Conservation (phyloP, 257 asterid species). For the Solanum chiquidenum region DNA sequence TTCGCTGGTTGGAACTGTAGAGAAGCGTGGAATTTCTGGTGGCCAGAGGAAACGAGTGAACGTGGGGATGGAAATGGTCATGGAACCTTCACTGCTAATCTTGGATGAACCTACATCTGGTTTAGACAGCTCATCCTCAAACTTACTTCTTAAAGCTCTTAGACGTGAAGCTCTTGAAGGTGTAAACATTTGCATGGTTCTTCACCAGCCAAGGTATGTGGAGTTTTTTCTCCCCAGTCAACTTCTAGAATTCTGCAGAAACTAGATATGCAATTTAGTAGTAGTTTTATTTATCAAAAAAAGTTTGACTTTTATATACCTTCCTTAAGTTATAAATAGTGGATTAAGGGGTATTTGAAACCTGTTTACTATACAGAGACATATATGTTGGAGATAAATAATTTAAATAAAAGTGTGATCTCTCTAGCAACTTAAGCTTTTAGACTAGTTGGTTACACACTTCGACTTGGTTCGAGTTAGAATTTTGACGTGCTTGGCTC, state of each 20-base stretch:
- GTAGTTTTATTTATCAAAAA: background rate
- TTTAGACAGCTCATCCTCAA: conserved; percentile 88
- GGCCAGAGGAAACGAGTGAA: conserved; percentile 96
- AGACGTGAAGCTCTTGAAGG: conserved; percentile 97
- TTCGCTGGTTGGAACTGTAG: conserved; percentile 91
- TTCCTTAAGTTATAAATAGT: background rate
- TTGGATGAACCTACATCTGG: conserved; percentile 98
- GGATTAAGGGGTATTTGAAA: background rate
- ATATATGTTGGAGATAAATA: background rate
- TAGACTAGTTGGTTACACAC: background rate
- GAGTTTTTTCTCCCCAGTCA: background rate
- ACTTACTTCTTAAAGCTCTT: conserved; percentile 85
- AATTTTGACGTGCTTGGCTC: background rate
- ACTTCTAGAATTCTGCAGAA: background rate
- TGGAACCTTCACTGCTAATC: conserved; percentile 91
- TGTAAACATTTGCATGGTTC: conserved; percentile 90
- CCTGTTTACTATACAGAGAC: background rate
- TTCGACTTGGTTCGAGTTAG: background rate
- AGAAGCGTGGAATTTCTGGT: conserved; percentile 89
- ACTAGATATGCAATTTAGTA: background rate
- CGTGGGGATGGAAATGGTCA: conserved; percentile 91
- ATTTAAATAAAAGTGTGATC: background rate
- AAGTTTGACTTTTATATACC: background rate
- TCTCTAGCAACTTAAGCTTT: background rate
- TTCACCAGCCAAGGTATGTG: conserved; percentile 90